Percentiles rank a stretch among this genome's conserved stretches.
phyloP scores from a whole-genome alignment of 129 eudicot genomes.

The Oenanthe sinensis region DNA sequence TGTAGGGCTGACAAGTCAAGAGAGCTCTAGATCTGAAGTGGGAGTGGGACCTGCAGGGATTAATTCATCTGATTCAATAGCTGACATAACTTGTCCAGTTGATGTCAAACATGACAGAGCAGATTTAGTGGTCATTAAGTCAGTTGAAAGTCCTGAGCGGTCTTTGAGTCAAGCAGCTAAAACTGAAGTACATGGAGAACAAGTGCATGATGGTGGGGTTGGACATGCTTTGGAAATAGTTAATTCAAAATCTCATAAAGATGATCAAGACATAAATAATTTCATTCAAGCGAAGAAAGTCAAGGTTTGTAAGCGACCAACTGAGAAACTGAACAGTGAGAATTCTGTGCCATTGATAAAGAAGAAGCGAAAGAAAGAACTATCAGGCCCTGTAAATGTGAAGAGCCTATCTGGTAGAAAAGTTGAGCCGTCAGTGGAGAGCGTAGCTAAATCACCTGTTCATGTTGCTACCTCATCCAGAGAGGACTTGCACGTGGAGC shows the following conservation, averaged over 20 bases:
- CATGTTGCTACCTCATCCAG: not conserved
- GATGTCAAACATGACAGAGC: constrained; percentile 14
- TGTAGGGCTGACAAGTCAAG: constrained; percentile 9
- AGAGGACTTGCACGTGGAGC: constrained; percentile 15
- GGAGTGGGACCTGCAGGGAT: constrained; percentile 3
- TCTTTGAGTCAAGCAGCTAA: constrained; percentile 12
- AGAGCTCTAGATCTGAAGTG: constrained; percentile 5
- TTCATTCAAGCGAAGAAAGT: constrained; percentile 39
- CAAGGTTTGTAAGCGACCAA: constrained; percentile 50
- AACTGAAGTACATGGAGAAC: constrained; percentile 7
- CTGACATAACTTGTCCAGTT: constrained; percentile 9
- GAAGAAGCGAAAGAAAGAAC: constrained; percentile 41
- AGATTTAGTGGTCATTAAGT: constrained; percentile 9
- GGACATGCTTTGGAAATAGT: constrained; percentile 1
- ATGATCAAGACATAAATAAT: constrained; percentile 1
- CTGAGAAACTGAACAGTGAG: constrained; percentile 37
- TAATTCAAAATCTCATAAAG: constrained; percentile 1
- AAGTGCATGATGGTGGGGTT: not conserved
- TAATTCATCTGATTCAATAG: constrained; percentile 11
- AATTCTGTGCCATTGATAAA: constrained; percentile 31
- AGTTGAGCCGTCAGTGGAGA: constrained; percentile 6
- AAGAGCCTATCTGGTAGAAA: constrained; percentile 3
- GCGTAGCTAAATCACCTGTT: not conserved
- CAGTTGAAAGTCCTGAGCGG: constrained; percentile 10
- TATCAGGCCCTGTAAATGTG: constrained; percentile 10